A percentile compares a stretch with the other conserved stretches of the same genome.
Evolutionary conservation across 1,284 basidiomycete genomes (phyloP).

Genomic region (Bondarzewia mesenterica): DNA sequence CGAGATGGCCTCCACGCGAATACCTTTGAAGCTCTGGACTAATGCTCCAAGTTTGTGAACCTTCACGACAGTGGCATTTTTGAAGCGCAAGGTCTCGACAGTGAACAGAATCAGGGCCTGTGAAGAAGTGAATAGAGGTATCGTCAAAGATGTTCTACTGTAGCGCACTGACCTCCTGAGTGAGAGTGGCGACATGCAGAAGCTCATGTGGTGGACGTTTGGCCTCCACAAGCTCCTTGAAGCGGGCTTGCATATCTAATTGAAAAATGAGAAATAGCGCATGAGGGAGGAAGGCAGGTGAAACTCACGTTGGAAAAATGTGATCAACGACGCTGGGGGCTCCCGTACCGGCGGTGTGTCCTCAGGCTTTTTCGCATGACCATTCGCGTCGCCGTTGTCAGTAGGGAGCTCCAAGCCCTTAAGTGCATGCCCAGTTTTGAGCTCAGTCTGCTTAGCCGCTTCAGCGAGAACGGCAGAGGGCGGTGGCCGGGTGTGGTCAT

Average conservation of each 20-base stretch:
- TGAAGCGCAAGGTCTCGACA: conserved; percentile 64
- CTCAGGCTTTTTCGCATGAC: conserved; percentile 57
- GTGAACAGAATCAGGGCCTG: conserved; percentile 63
- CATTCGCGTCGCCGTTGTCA: conserved; percentile 37
- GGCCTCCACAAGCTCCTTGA: conserved; percentile 33
- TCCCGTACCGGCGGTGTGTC: conserved; percentile 55
- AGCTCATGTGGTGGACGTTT: conserved; percentile 39
- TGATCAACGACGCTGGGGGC: conserved; percentile 41
- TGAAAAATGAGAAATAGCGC: background rate
- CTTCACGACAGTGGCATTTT: conserved; percentile 57
- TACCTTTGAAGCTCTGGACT: conserved; percentile 52
- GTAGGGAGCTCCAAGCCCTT: conserved; percentile 50
- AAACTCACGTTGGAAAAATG: conserved; percentile 54
- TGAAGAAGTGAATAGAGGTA: background rate
- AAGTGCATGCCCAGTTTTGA: conserved; percentile 60
- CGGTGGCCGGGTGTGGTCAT: conserved; percentile 61
- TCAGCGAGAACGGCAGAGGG: conserved; percentile 63
- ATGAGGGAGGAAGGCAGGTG: conserved; percentile 3
- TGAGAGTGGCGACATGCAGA: conserved; percentile 61
- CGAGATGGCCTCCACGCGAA: conserved; percentile 43
- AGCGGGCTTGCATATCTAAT: conserved; percentile 48
- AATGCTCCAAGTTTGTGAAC: conserved; percentile 66
- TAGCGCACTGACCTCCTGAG: conserved; percentile 73
- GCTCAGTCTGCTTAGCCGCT: conserved; percentile 57
- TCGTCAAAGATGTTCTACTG: background rate